Conservation (phyloP, 164 flowering plant species). For the Aristolochia californica region DNA sequence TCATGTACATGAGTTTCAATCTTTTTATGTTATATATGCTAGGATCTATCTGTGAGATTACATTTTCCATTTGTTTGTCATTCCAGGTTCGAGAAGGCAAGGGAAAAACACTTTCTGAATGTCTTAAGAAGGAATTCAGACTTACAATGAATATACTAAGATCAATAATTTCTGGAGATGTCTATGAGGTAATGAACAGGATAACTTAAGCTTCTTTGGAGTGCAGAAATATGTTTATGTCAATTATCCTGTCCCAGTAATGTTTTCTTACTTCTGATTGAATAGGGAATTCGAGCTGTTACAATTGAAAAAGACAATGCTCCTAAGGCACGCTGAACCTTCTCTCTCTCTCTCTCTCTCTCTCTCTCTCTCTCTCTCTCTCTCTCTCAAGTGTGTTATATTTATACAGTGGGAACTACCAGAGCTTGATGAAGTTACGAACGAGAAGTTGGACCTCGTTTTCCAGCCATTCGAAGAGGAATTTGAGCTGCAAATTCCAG, state of each 20-base stretch:
- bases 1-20: no score
- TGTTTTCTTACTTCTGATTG: constrained; percentile 4
- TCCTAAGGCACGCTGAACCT: constrained; percentile 51
- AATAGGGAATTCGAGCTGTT: constrained; percentile 84
- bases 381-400: neutral
- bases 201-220: neutral
- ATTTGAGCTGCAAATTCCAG: constrained; percentile 65
- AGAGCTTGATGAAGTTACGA: constrained; percentile 37
- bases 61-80: neutral
- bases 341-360: constrained; percentile 1
- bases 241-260: neutral
- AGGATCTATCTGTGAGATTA: neutral
- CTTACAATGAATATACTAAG: constrained; percentile 71
- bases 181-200: constrained; percentile 63
- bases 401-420: constrained; percentile 62
- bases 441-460: constrained; percentile 42
- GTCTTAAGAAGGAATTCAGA: constrained; percentile 82
- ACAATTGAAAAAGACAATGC: constrained; percentile 81
- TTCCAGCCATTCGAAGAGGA: constrained; percentile 54
- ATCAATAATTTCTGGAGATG: constrained; percentile 54
- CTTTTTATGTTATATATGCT: neutral
- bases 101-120: constrained; percentile 54
- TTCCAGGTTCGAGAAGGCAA: constrained; percentile 80
- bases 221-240: neutral
- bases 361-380: constrained; percentile 7